A percentile compares a stretch with the other conserved stretches of the same genome.
Evolutionary conservation across 2,329 filamentous ascomycete genomes (phyloP).

Genomic region (Pestalotiopsis sp.): DNA sequence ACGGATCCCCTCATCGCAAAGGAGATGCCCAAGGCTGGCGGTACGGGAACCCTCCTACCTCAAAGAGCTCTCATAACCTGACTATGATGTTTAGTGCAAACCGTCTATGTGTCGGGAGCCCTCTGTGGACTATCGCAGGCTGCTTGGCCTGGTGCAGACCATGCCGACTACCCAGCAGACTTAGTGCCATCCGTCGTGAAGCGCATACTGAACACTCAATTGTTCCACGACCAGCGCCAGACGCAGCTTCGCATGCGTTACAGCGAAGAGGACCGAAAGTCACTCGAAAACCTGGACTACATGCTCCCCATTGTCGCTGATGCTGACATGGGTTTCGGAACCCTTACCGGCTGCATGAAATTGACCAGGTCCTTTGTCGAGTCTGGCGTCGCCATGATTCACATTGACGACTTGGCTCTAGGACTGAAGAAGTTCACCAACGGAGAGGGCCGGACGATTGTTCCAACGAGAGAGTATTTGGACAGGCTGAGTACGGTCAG

Average conservation of each 20-base stretch:
- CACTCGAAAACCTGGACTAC: conserved; percentile 40
- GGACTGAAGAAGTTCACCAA: conserved; percentile 46
- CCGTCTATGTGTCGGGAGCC: conserved; percentile 17
- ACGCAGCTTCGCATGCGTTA: conserved; percentile 5
- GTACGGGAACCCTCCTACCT: neutral
- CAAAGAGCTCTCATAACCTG: neutral
- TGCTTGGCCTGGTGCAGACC: conserved; percentile 16
- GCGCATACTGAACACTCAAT: conserved; percentile 18
- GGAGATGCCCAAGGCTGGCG: conserved; percentile 15
- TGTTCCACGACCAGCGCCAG: conserved; percentile 19
- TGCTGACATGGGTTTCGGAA: conserved; percentile 45
- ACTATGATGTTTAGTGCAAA: conserved; percentile 9
- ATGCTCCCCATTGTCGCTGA: conserved; percentile 43
- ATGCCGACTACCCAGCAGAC: conserved; percentile 19
- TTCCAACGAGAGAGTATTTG: conserved; percentile 41
- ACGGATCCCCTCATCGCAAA: conserved; percentile 17
- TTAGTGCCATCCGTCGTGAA: conserved; percentile 17
- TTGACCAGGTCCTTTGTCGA: conserved; percentile 41
- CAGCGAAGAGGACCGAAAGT: conserved; percentile 28
- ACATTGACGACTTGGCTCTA: conserved; percentile 44
- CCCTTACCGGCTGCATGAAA: conserved; percentile 41
- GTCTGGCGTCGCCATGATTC: conserved; percentile 44
- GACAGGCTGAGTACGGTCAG: conserved; percentile 36
- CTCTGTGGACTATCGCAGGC: conserved; percentile 17
- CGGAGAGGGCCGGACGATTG: conserved; percentile 40